Percentiles rank a stretch among this genome's conserved stretches.
Evolutionary conservation across 2,329 filamentous ascomycete genomes (phyloP).

Genomic region (Paecilomyces dactylethromorphus): DNA sequence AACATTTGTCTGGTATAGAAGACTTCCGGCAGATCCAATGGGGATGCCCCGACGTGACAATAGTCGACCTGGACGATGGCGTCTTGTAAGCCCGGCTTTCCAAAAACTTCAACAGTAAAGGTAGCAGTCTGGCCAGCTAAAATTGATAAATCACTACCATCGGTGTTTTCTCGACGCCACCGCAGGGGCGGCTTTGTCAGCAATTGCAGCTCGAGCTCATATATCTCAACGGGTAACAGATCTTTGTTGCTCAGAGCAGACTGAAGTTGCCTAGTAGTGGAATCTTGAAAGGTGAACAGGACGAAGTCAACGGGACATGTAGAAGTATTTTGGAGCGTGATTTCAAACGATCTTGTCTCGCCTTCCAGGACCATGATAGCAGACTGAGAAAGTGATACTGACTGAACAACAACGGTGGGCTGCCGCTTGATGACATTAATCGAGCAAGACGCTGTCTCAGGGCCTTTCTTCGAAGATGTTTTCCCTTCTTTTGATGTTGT

Average conservation of each 20-base stretch:
- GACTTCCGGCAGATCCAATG: conserved; percentile 60
- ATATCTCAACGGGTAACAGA: conserved; percentile 68
- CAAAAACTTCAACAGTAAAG: conserved; percentile 78
- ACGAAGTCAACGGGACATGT: conserved; percentile 73
- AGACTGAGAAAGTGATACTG: conserved; percentile 72
- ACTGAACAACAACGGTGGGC: conserved; percentile 68
- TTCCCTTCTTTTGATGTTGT: conserved; percentile 31
- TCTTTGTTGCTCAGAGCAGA: conserved; percentile 69
- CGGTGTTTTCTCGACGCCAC: conserved; percentile 45
- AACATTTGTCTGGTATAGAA: conserved; percentile 82
- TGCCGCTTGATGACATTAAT: conserved; percentile 74
- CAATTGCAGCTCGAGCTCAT: conserved; percentile 78
- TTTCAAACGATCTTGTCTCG: conserved; percentile 68
- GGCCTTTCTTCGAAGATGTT: conserved; percentile 23
- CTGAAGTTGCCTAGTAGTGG: conserved; percentile 71
- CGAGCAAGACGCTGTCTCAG: conserved; percentile 33
- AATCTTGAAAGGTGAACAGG: conserved; percentile 84
- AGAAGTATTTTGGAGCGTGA: conserved; percentile 76
- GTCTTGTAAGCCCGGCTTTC: conserved; percentile 75
- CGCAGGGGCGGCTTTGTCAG: conserved; percentile 62
- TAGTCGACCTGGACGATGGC: conserved; percentile 82
- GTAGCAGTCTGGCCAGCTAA: conserved; percentile 59
- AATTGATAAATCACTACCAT: conserved; percentile 54
- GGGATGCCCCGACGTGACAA: conserved; percentile 65
- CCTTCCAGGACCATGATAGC: conserved; percentile 91